A percentile compares a stretch with the other conserved stretches of the same genome.
These are phyloP conservation scores for Pyrenophora seminiperda DNA, from an alignment of 2,329 filamentous ascomycete genomes.

Conservation along the genomic window DNA sequence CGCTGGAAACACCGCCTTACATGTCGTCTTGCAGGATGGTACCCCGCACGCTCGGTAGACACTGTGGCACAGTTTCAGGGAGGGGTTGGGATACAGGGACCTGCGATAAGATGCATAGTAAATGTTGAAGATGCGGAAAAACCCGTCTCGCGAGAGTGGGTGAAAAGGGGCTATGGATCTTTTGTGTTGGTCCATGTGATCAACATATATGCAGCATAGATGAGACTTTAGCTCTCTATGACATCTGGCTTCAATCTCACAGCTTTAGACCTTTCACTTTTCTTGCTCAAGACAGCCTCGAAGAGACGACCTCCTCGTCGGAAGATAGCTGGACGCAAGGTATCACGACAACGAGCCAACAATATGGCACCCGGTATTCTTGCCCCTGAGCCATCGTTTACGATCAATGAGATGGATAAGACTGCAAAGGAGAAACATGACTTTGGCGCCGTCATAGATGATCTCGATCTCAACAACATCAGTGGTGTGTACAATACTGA, in stretches of 20 bases:
- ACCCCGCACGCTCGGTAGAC: neutral
- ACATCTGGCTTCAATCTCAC: neutral
- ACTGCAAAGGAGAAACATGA: constrained; percentile 11
- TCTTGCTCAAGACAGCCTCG: neutral
- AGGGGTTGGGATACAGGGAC: neutral
- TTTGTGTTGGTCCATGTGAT: too few relatives aligned
- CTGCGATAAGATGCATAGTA: neutral
- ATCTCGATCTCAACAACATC: constrained; percentile 49
- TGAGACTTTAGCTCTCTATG: neutral
- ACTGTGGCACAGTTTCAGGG: neutral
- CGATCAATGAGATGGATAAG: constrained; percentile 6
- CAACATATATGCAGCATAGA: neutral
- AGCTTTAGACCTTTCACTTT: neutral
- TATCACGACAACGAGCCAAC: neutral
- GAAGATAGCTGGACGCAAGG: neutral
- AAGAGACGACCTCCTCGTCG: neutral
- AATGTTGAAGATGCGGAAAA: neutral
- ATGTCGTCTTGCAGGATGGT: neutral
- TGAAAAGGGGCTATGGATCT: neutral
- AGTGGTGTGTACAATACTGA: constrained; percentile 1
- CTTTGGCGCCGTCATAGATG: constrained; percentile 37
- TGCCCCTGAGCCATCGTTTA: constrained; percentile 2
- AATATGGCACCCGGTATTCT: constrained; percentile 1
- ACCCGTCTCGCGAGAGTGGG: neutral
- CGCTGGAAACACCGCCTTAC: neutral